A percentile compares a stretch with the other conserved stretches of the same genome.
Evolutionary conservation across 768 basidiomycete species (phyloP).

Genomic region (Calocybe indica): DNA sequence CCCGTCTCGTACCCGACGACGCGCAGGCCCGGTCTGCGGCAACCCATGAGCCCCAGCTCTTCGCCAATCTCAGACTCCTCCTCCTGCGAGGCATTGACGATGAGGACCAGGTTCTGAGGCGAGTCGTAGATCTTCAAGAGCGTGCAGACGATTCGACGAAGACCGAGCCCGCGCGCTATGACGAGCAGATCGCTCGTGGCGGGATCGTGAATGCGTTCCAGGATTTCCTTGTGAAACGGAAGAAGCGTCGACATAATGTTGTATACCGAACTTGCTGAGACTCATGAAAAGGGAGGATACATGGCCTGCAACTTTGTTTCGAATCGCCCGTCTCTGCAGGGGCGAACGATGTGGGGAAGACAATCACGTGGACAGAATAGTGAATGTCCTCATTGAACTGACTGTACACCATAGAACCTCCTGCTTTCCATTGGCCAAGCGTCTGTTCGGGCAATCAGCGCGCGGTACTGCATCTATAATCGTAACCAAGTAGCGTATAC

Average conservation of each 20-base stretch:
- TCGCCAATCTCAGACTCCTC: conserved; percentile 92
- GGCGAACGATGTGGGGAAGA: too few species aligned
- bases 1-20: conserved; percentile 79
- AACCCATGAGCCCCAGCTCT: conserved; percentile 89
- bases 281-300: background rate
- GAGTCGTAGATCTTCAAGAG: conserved; percentile 92
- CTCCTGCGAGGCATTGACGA: conserved; percentile 79
- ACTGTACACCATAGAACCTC: too few species aligned
- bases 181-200: conserved; percentile 68
- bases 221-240: conserved; percentile 61
- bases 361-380: too few species aligned
- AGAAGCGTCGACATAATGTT: conserved; percentile 43
- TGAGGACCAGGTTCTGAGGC: conserved; percentile 73
- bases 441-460: too few species aligned
- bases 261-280: background rate
- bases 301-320: background rate
- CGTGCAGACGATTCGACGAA: conserved; percentile 77
- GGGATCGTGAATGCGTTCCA: conserved; percentile 70
- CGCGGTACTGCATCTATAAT: too few species aligned
- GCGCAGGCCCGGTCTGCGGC: conserved; percentile 77
- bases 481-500: too few species aligned
- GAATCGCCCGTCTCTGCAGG: too few species aligned
- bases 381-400: too few species aligned
- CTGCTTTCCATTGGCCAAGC: too few species aligned
- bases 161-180: conserved; percentile 85